Conservation (phyloP, 805 yeast genomes). For the Debaryomyces maramus region DNA sequence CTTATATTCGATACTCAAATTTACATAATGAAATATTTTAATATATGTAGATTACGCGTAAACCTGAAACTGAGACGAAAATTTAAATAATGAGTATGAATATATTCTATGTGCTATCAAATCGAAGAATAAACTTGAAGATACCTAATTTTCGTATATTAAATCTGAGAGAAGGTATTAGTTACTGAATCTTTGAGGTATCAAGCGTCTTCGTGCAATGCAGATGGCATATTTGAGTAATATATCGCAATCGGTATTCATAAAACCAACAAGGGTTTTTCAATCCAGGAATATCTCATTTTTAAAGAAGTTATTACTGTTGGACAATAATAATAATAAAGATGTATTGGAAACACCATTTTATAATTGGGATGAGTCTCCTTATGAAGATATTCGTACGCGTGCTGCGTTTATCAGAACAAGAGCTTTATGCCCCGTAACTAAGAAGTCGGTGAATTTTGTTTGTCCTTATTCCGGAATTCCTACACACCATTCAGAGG, state of each 20-base stretch:
- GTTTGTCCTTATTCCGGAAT: conserved; percentile 94
- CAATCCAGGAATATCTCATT: conserved; percentile 32
- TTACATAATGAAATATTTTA: too few species aligned
- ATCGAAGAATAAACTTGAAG: too few species aligned
- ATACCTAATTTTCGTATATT: too few species aligned
- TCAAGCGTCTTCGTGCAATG: background rate
- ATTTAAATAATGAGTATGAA: background rate
- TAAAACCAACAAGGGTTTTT: conserved; percentile 1
- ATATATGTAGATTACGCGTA: too few species aligned
- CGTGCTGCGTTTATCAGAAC: conserved; percentile 90
- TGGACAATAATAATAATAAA: conserved; percentile 29
- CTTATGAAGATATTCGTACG: conserved; percentile 81
- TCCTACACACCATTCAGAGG: conserved; percentile 90
- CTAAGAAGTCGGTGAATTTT: conserved; percentile 72
- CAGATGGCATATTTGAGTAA: conserved; percentile 1
- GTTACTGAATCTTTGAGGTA: background rate
- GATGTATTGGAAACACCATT: conserved; percentile 31
- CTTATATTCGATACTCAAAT: background rate
- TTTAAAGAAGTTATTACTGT: conserved; percentile 37
- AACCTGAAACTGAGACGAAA: background rate
- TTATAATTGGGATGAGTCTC: conserved; percentile 88
- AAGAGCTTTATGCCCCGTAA: conserved; percentile 87
- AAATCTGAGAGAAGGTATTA: too few species aligned
- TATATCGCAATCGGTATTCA: conserved; percentile 3
- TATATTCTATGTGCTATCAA: background rate